A percentile compares a stretch with the other conserved stretches of the same genome.
These are phyloP conservation scores for Musa schizocarpa DNA, from an alignment of 176 grass and related monocot genomes.

Conservation along the genomic window DNA sequence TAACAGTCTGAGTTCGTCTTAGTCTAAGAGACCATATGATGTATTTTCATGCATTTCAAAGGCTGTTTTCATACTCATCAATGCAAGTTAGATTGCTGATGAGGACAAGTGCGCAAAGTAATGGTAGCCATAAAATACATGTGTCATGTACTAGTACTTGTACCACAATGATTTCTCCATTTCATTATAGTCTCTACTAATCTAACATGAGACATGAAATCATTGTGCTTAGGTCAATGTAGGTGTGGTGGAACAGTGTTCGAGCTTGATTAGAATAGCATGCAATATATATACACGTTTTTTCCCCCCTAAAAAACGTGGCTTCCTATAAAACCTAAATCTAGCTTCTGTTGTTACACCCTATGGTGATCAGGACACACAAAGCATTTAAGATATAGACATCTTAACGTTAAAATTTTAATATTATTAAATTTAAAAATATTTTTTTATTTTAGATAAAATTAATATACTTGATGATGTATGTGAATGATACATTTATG, in stretches of 20 bases:
- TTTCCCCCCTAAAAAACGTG: slow-evolving; percentile 23
- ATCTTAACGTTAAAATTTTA: too few species aligned
- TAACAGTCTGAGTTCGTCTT: too few species aligned
- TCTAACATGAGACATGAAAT: neutral
- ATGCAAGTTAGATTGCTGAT: neutral
- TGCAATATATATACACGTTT: neutral
- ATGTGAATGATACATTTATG: too few species aligned
- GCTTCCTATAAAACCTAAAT: neutral
- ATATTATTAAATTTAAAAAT: too few species aligned
- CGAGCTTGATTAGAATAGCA: neutral
- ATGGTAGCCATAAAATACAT: neutral
- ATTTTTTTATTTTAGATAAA: too few species aligned
- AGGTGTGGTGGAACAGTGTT: neutral
- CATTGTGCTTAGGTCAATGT: slow-evolving; percentile 2
- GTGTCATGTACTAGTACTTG: neutral
- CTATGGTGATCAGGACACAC: too few species aligned
- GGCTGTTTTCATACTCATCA: neutral
- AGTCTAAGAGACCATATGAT: too few species aligned
- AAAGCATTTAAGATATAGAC: too few species aligned
- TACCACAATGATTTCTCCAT: neutral
- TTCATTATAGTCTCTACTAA: too few species aligned
- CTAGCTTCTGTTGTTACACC: neutral
- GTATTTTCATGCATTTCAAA: neutral
- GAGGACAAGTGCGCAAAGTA: neutral
- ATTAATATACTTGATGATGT: too few species aligned